A percentile compares a stretch with the other conserved stretches of the same genome.
phyloP scores from a whole-genome alignment of 495 filamentous ascomycete genomes.

The Cladorrhinum samala region DNA sequence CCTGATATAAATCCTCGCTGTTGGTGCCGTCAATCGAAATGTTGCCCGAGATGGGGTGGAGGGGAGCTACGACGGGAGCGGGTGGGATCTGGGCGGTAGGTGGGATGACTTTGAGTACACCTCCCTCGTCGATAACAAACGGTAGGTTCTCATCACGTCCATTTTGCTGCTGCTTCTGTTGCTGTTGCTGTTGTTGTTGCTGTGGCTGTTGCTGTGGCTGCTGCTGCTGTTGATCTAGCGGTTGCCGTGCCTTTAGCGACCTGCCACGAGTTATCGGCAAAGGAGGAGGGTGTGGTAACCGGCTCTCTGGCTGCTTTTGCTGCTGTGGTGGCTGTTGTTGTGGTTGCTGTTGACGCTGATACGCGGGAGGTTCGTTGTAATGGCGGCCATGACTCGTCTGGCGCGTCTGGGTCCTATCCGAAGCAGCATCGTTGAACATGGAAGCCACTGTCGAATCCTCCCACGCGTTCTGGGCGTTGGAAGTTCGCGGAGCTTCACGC shows the following conservation, averaged over 20 bases:
- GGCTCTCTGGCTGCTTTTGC: neutral
- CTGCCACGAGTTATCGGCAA: too few relatives aligned
- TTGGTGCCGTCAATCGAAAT: constrained; percentile 16
- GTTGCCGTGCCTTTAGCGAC: too few relatives aligned
- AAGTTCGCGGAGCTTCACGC: constrained; percentile 11
- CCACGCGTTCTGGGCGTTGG: constrained; percentile 25
- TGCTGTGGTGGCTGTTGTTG: constrained; percentile 2
- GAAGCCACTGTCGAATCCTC: constrained; percentile 34
- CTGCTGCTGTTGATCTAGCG: neutral
- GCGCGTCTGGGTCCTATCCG: constrained; percentile 23
- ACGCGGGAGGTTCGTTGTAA: constrained; percentile 18
- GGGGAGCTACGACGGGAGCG: constrained; percentile 7
- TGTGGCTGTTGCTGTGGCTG: constrained; percentile 6
- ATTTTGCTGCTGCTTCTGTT: constrained; percentile 7
- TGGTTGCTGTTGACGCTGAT: constrained; percentile 8
- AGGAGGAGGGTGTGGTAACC: neutral
- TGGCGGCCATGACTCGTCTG: constrained; percentile 22
- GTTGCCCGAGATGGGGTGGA: constrained; percentile 7
- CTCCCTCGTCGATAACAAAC: constrained; percentile 29
- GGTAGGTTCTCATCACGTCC: constrained; percentile 21
- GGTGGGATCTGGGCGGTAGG: constrained; percentile 5
- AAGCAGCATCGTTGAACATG: constrained; percentile 29
- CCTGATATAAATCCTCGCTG: constrained; percentile 20
- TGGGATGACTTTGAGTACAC: constrained; percentile 26
- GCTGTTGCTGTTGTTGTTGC: constrained; percentile 1